Percentiles rank a stretch among this genome's conserved stretches.
These are phyloP conservation scores for Parachaetomium inaequale DNA, from an alignment of 495 filamentous ascomycete species.

Conservation along the genomic window DNA sequence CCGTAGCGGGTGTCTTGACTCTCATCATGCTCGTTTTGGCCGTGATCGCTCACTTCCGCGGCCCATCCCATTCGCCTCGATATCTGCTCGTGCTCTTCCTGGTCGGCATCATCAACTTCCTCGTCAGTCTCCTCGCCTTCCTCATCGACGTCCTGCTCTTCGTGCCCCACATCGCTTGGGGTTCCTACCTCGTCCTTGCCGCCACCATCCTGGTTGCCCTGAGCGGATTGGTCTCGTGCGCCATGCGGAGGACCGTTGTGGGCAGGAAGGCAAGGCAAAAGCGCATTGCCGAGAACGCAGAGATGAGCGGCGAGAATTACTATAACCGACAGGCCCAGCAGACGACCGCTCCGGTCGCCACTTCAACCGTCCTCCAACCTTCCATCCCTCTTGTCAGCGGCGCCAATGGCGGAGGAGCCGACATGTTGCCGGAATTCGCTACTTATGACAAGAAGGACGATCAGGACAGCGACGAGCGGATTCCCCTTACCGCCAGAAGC, in stretches of 20 bases:
- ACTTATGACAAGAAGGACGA: slow-evolving; percentile 68
- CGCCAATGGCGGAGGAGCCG: slow-evolving; percentile 46
- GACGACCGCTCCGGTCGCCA: slow-evolving; percentile 35
- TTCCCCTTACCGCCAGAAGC: slow-evolving; percentile 68
- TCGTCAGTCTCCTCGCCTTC: slow-evolving; percentile 83
- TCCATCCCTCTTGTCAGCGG: slow-evolving; percentile 55
- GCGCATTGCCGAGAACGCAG: slow-evolving; percentile 85
- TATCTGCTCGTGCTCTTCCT: slow-evolving; percentile 83
- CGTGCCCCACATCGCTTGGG: slow-evolving; percentile 90
- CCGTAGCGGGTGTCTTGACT: slow-evolving; percentile 81
- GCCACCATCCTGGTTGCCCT: slow-evolving; percentile 83
- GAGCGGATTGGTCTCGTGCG: slow-evolving; percentile 83
- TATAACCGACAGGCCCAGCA: slow-evolving; percentile 68
- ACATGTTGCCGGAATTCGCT: slow-evolving; percentile 70
- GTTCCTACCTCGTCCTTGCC: slow-evolving; percentile 89
- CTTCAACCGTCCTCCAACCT: slow-evolving; percentile 46
- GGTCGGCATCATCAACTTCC: slow-evolving; percentile 75
- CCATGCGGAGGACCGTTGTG: slow-evolving; percentile 94
- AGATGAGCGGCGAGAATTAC: slow-evolving; percentile 92
- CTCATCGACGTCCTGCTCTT: slow-evolving; percentile 95
- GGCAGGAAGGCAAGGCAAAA: slow-evolving; percentile 86
- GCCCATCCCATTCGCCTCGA: slow-evolving; percentile 86
- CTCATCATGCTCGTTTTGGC: slow-evolving; percentile 80
- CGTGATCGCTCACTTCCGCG: slow-evolving; percentile 78
- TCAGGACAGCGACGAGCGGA: slow-evolving; percentile 68